Conservation (phyloP, 768 basidiomycete genomes). For the Suillus subalutaceus region DNA sequence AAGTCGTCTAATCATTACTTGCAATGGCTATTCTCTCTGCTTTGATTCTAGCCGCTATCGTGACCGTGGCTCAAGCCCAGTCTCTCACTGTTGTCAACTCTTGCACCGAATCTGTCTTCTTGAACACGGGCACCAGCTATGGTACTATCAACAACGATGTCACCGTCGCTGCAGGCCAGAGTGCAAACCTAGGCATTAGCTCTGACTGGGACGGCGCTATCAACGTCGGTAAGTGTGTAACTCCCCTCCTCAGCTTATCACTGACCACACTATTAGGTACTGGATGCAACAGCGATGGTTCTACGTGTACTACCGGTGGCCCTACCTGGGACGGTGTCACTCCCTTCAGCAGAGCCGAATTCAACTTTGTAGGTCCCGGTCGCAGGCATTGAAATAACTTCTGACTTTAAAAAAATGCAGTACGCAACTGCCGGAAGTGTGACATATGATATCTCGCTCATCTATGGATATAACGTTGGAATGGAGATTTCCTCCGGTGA, state of each 20-base stretch:
- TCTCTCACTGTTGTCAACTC: constrained; percentile 33
- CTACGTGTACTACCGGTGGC: constrained; percentile 32
- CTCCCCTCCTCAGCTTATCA: constrained; percentile 11
- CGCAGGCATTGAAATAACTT: not conserved
- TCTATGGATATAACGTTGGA: constrained; percentile 37
- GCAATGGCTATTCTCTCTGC: constrained; percentile 25
- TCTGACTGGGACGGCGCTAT: constrained; percentile 35
- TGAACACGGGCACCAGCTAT: constrained; percentile 33
- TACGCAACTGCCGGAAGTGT: constrained; percentile 28
- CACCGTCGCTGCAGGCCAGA: constrained; percentile 24
- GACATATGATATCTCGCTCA: constrained; percentile 37
- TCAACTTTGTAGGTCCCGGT: constrained; percentile 30
- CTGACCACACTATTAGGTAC: constrained; percentile 23
- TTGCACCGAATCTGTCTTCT: constrained; percentile 30
- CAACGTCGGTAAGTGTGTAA: constrained; percentile 29
- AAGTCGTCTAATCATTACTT: not conserved
- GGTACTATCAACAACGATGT: constrained; percentile 32
- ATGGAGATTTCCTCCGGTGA: constrained; percentile 37
- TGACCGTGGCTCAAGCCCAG: constrained; percentile 25
- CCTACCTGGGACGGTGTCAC: constrained; percentile 33
- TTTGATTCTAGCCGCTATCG: constrained; percentile 24
- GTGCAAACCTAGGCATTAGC: constrained; percentile 31
- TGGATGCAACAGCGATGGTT: constrained; percentile 24
- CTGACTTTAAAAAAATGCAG: constrained; percentile 8
- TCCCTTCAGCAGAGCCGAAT: constrained; percentile 36